phyloP scores from a whole-genome alignment of 768 basidiomycete genomes.

The Phaeotremella skinneri region DNA sequence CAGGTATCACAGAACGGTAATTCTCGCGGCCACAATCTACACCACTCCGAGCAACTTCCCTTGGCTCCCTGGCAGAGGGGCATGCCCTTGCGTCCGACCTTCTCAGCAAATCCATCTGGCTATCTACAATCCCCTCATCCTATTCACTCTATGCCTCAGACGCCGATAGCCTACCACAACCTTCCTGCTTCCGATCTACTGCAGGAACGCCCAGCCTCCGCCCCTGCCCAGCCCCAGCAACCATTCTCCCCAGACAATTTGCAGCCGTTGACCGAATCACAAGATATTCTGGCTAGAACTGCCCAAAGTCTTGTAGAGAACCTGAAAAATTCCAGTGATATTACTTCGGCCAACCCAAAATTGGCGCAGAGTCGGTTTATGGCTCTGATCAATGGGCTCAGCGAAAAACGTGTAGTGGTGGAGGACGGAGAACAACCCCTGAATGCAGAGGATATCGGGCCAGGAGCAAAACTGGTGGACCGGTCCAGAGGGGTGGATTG shows the following conservation, averaged over 20 bases:
- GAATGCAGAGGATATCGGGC: slow-evolving; percentile 20
- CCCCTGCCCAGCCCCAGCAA: neutral
- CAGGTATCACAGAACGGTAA: slow-evolving; percentile 6
- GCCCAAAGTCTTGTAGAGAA: slow-evolving; percentile 21
- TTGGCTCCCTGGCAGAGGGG: slow-evolving; percentile 17
- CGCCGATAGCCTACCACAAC: neutral
- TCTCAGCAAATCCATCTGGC: neutral
- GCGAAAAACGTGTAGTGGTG: slow-evolving; percentile 21
- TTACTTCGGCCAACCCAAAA: slow-evolving; percentile 30
- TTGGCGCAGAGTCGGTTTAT: slow-evolving; percentile 36
- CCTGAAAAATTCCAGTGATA: slow-evolving; percentile 1
- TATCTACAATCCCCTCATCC: neutral
- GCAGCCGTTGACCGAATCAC: slow-evolving; percentile 19
- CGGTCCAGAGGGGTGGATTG: slow-evolving; percentile 12
- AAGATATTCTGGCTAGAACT: slow-evolving; percentile 30
- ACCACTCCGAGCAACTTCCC: neutral
- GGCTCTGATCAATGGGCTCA: slow-evolving; percentile 23
- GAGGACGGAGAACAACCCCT: slow-evolving; percentile 18
- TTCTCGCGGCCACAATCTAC: neutral
- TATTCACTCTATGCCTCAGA: neutral
- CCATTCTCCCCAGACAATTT: slow-evolving; percentile 1
- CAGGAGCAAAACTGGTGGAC: slow-evolving; percentile 22
- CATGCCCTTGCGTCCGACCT: no score
- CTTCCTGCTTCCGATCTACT: no score
- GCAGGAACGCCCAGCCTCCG: neutral